A percentile compares a stretch with the other conserved stretches of the same genome.
Evolutionary conservation across 1,284 basidiomycete genomes (phyloP).

Genomic region (Heliocybe sulcata): DNA sequence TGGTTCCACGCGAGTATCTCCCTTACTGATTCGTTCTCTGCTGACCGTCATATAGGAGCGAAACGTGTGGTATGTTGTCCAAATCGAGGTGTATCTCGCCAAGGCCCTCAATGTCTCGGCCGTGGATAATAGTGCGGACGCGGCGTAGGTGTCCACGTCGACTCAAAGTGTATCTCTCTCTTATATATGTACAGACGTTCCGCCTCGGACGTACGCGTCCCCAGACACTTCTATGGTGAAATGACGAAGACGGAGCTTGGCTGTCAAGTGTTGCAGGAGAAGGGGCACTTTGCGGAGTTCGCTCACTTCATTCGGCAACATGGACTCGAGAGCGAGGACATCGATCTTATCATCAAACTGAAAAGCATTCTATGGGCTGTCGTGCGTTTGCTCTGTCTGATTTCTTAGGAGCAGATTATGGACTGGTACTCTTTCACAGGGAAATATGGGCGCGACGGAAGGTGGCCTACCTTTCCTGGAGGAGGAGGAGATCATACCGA

Average conservation of each 20-base stretch:
- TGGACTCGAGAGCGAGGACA: conserved; percentile 78
- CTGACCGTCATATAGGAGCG: conserved; percentile 50
- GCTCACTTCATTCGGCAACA: conserved; percentile 87
- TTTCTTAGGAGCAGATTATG: neutral
- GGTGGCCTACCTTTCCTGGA: conserved; percentile 93
- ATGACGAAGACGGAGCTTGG: conserved; percentile 95
- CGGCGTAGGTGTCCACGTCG: conserved; percentile 20
- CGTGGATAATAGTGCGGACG: conserved; percentile 60
- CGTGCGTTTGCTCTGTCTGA: conserved; percentile 39
- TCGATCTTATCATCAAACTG: conserved; percentile 78
- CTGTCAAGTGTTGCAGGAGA: conserved; percentile 83
- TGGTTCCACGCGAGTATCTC: conserved; percentile 79
- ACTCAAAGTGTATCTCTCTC: neutral
- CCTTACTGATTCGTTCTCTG: conserved; percentile 8
- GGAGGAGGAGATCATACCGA: conserved; percentile 88
- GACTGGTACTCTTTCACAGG: conserved; percentile 50
- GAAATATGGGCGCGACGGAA: conserved; percentile 88
- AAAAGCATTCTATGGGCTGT: conserved; percentile 98
- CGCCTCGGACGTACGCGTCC: conserved; percentile 85
- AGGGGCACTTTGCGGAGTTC: conserved; percentile 89
- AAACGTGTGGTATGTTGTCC: conserved; percentile 81
- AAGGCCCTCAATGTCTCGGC: conserved; percentile 63
- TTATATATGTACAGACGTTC: conserved; percentile 43
- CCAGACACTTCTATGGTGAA: conserved; percentile 96
- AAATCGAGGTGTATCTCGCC: conserved; percentile 82